These are phyloP conservation scores for Pestalotiopsis sp. DNA, from an alignment of 2,329 filamentous ascomycete species.

Conservation along the genomic window DNA sequence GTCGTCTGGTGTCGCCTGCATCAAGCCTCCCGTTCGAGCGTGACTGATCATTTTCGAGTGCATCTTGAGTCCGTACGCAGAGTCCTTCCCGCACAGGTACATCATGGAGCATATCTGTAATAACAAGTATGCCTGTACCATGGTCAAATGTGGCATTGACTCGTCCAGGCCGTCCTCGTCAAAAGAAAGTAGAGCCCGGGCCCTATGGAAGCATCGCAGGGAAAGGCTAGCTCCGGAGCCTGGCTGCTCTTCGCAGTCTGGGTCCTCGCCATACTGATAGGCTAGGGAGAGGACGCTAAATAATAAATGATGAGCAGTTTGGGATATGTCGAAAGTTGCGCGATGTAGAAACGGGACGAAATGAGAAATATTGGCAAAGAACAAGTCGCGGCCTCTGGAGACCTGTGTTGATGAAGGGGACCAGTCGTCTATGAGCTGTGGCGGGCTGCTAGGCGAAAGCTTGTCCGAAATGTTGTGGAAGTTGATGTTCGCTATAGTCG, in stretches of 20 bases:
- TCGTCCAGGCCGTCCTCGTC: not conserved
- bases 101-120: slow-evolving; percentile 5
- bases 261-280: slow-evolving; percentile 6
- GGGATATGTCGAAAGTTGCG: not conserved
- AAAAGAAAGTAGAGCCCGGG: not conserved
- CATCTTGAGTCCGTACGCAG: not conserved
- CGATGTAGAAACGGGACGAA: not conserved
- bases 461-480: not conserved
- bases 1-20: not conserved
- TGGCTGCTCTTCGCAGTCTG: not conserved
- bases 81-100: slow-evolving; percentile 2
- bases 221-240: slow-evolving; percentile 2
- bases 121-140: slow-evolving; percentile 2
- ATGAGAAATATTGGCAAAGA: not conserved
- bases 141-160: not conserved
- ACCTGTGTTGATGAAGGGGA: not conserved
- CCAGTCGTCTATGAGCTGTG: slow-evolving; percentile 1
- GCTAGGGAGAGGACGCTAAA: not conserved
- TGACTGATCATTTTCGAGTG: slow-evolving; percentile 1
- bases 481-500: not conserved
- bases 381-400: not conserved
- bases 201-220: not conserved
- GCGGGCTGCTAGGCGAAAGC: not conserved
- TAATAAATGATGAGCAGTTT: not conserved
- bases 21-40: not conserved